These are phyloP conservation scores for Yarrowia porcina DNA, from an alignment of 805 yeast species.

Conservation along the genomic window DNA sequence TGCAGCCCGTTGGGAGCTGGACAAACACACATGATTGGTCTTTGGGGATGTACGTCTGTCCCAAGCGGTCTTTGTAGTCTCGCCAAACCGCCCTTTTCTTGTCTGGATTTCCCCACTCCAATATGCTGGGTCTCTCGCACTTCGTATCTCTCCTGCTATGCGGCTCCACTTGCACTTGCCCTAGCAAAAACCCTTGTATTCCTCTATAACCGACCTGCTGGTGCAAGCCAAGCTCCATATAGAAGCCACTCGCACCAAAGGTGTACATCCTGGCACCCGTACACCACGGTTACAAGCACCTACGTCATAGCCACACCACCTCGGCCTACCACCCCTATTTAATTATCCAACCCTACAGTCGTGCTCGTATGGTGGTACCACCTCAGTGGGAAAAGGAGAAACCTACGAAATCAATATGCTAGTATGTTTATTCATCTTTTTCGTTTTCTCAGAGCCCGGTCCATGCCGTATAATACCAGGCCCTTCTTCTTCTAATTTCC, in stretches of 20 bases:
- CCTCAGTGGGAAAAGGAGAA: too few species aligned
- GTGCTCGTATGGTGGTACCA: too few species aligned
- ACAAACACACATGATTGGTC: background rate
- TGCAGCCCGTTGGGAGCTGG: background rate
- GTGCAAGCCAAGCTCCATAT: background rate
- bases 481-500: background rate
- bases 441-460: background rate
- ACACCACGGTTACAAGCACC: background rate
- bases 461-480: background rate
- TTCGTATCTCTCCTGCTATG: background rate
- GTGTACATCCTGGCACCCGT: background rate
- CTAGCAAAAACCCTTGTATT: background rate
- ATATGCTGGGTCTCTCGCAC: too few species aligned
- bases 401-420: background rate
- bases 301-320: background rate
- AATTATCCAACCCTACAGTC: too few species aligned
- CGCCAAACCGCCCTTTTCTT: background rate
- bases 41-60: background rate
- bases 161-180: background rate
- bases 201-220: background rate
- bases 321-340: too few species aligned
- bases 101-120: background rate
- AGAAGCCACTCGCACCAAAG: background rate
- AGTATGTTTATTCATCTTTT: background rate
- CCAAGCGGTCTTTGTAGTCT: background rate